Evolutionary conservation across 805 yeast genomes (phyloP).

Genomic region (Starmerella bacillaris): DNA sequence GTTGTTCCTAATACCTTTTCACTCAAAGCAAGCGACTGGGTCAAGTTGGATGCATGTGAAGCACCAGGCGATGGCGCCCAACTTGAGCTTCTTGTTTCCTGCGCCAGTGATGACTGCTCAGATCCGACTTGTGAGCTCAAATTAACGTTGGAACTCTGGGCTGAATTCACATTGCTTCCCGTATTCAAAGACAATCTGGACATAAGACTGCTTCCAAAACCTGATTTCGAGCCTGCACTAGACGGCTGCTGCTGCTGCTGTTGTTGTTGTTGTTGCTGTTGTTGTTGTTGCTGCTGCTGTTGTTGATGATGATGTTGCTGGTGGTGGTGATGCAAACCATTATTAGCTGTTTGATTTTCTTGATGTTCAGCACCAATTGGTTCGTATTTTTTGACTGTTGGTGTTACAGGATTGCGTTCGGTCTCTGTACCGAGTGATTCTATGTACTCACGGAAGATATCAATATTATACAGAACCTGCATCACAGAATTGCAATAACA

Average conservation of each 20-base stretch:
- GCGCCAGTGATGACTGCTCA: background rate
- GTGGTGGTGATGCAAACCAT: background rate
- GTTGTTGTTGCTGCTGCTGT: background rate
- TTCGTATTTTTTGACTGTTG: too few species aligned
- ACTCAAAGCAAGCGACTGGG: too few species aligned
- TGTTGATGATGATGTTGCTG: background rate
- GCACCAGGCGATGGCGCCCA: background rate
- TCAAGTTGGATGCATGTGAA: too few species aligned
- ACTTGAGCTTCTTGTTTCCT: background rate
- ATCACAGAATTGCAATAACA: conserved; percentile 88
- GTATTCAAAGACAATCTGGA: background rate
- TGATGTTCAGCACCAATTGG: too few species aligned
- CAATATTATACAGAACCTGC: conserved; percentile 68
- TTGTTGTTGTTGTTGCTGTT: background rate
- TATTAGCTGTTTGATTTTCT: background rate
- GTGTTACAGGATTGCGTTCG: background rate
- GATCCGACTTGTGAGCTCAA: too few species aligned
- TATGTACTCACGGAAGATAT: conserved; percentile 43
- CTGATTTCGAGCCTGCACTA: background rate
- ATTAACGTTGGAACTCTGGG: background rate
- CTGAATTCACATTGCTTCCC: background rate
- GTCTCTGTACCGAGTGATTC: conserved; percentile 4
- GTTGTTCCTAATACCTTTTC: background rate
- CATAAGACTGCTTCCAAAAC: background rate
- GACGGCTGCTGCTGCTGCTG: background rate